Percentiles rank a stretch among this genome's conserved stretches.
Conservation (phyloP, 768 basidiomycete genomes). For the Coprinopsis sp. region DNA sequence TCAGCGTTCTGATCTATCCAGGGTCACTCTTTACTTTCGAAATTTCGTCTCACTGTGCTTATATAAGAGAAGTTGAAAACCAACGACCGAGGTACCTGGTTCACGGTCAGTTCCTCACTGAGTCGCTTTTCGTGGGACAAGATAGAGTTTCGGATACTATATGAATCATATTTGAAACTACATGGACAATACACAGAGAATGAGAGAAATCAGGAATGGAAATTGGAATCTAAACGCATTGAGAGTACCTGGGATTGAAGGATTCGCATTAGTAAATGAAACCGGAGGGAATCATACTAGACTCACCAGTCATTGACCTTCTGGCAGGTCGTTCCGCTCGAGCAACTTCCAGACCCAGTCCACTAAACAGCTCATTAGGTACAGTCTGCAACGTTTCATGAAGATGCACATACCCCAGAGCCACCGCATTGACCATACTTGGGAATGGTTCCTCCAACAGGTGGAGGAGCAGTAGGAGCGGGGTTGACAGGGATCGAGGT, state of each 20-base stretch:
- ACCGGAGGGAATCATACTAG: no score
- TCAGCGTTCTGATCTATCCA: no score
- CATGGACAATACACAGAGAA: no score
- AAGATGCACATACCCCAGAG: slow-evolving; percentile 1
- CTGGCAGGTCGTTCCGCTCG: neutral
- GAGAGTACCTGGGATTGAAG: slow-evolving; percentile 1
- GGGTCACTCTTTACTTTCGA: no score
- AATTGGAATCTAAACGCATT: slow-evolving; percentile 8
- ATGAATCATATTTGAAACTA: no score
- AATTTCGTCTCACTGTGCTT: no score
- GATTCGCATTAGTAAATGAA: neutral
- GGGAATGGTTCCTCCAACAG: slow-evolving; percentile 1
- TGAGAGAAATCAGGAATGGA: no score
- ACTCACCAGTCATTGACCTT: slow-evolving; percentile 8
- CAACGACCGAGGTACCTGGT: no score
- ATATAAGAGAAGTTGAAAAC: no score
- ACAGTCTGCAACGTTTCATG: neutral
- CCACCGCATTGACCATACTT: slow-evolving; percentile 11
- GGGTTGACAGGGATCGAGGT: neutral
- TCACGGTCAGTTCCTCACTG: no score
- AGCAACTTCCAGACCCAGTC: slow-evolving; percentile 1
- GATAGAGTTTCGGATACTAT: no score
- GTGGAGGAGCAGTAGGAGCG: neutral
- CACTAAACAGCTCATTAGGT: neutral
- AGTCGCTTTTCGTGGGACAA: no score